Conservation (phyloP, 805 yeast species). For the Saccharomycopsis fibuligera region DNA sequence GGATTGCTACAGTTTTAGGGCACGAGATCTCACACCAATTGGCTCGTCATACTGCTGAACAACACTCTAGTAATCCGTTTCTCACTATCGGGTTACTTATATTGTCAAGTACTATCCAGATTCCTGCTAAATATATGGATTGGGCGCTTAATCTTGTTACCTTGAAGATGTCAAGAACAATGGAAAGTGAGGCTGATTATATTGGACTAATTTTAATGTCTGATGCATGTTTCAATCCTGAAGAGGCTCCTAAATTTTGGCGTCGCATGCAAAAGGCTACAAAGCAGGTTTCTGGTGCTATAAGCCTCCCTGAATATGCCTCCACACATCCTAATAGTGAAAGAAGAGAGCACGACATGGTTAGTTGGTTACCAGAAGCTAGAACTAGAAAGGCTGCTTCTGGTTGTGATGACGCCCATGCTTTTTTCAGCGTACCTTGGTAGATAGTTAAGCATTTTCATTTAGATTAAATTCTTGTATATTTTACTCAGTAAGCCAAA, state of each 20-base stretch:
- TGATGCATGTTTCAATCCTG: conserved; percentile 77
- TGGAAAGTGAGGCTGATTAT: conserved; percentile 95
- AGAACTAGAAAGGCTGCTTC: conserved; percentile 15
- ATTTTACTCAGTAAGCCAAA: too few relatives aligned
- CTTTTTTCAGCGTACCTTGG: conserved; percentile 10
- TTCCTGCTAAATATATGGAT: conserved; percentile 36
- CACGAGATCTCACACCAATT: conserved; percentile 94
- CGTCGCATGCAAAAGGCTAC: conserved; percentile 25
- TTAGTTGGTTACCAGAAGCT: conserved; percentile 57
- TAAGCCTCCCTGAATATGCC: conserved; percentile 55
- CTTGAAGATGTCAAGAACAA: conserved; percentile 51
- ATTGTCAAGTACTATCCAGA: too few relatives aligned
- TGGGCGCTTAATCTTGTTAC: neutral
- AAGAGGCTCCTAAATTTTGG: conserved; percentile 76
- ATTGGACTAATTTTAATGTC: conserved; percentile 93
- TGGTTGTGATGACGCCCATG: conserved; percentile 14
- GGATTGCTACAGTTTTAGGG: conserved; percentile 88
- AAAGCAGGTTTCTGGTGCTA: conserved; percentile 25
- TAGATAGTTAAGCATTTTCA: neutral
- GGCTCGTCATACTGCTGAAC: conserved; percentile 87
- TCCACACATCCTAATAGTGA: conserved; percentile 86
- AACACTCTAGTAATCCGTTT: conserved; percentile 69
- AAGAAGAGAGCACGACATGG: conserved; percentile 65
- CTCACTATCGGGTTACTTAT: conserved; percentile 48
- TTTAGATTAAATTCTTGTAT: neutral